These are phyloP conservation scores for Mucor racemosus DNA, from an alignment of 371 early-diverging fungal species.

Conservation along the genomic window DNA sequence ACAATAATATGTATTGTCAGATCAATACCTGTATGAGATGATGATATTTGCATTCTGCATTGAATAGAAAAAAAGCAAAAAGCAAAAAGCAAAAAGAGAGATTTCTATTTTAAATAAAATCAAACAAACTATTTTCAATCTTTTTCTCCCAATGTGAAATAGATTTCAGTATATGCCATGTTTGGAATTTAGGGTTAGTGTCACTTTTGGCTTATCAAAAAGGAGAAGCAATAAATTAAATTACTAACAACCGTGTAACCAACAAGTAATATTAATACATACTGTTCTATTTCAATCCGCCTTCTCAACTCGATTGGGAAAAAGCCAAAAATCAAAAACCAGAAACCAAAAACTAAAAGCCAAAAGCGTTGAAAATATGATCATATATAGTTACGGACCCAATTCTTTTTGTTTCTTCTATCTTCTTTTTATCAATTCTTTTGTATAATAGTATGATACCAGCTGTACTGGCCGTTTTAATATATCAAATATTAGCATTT, in stretches of 20 bases:
- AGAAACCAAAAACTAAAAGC: neutral
- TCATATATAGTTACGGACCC: no score
- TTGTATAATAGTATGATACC: neutral
- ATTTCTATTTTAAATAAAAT: no score
- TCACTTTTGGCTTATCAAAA: neutral
- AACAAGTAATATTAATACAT: neutral
- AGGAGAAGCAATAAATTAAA: neutral
- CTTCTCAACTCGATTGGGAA: neutral
- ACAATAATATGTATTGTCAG: no score
- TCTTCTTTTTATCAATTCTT: neutral
- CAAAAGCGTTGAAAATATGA: no score
- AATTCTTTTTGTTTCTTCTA: neutral
- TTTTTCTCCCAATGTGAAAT: no score
- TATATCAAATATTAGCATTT: slow-evolving; percentile 7
- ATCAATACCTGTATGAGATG: no score
- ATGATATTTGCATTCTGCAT: no score
- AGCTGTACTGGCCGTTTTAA: neutral
- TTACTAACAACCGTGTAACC: neutral
- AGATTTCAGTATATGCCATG: no score
- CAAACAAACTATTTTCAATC: no score
- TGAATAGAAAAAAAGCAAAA: no score
- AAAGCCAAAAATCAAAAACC: neutral
- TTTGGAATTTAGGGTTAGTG: neutral
- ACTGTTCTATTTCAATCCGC: no score
- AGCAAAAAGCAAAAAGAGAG: no score